These are phyloP conservation scores for Nigrospora oryzae DNA, from an alignment of 2,329 filamentous ascomycete genomes.

Conservation along the genomic window DNA sequence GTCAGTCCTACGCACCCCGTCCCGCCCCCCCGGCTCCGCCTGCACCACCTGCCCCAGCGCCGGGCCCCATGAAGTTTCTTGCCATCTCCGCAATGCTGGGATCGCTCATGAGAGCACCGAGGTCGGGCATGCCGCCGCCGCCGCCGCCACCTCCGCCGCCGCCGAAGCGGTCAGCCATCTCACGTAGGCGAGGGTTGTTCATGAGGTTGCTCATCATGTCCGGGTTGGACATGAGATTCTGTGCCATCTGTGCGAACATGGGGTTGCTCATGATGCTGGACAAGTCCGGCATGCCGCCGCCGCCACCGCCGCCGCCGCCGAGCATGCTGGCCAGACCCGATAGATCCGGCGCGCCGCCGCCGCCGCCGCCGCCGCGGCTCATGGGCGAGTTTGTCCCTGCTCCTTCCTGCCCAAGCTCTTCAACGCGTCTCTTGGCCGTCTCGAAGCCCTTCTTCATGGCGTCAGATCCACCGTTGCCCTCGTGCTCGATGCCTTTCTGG, in stretches of 20 bases:
- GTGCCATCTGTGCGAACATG: constrained; percentile 96
- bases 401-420: constrained; percentile 61
- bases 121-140: constrained; percentile 76
- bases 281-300: constrained; percentile 81
- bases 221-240: constrained; percentile 95
- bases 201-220: constrained; percentile 87
- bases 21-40: constrained; percentile 11
- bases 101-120: constrained; percentile 81
- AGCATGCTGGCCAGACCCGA: constrained; percentile 64
- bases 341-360: constrained; percentile 64
- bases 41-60: constrained; percentile 11
- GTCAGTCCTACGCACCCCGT: constrained; percentile 1
- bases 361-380: constrained; percentile 35
- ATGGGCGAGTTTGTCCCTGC: constrained; percentile 38
- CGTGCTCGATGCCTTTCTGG: constrained; percentile 81
- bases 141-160: constrained; percentile 51
- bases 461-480: constrained; percentile 89
- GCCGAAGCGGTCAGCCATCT: constrained; percentile 78
- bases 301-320: constrained; percentile 52
- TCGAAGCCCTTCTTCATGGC: constrained; percentile 97
- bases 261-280: constrained; percentile 89
- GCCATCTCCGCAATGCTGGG: constrained; percentile 83
- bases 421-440: constrained; percentile 81
- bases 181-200: constrained; percentile 80
- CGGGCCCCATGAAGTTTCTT: constrained; percentile 25